Percentiles rank a stretch among this genome's conserved stretches.
Conservation (phyloP, 2,329 filamentous ascomycete genomes). For the Neoascochyta sp. region DNA sequence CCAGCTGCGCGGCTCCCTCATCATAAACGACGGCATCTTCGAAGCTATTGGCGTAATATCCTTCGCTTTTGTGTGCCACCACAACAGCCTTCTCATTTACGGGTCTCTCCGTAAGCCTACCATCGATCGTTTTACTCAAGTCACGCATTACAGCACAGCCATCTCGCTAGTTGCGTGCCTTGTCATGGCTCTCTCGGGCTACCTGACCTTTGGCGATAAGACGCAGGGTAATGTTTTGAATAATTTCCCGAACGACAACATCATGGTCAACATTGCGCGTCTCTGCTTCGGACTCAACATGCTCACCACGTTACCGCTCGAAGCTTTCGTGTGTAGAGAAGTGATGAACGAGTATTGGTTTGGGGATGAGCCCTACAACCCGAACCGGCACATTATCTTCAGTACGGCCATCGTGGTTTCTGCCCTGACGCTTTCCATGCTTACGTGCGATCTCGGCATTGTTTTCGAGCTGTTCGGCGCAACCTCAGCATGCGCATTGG, state of each 20-base stretch:
- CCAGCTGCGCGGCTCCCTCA: constrained; percentile 62
- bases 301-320: constrained; percentile 92
- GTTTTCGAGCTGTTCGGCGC: constrained; percentile 96
- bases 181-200: constrained; percentile 80
- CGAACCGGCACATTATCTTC: constrained; percentile 80
- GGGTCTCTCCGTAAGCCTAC: constrained; percentile 91
- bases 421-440: constrained; percentile 71
- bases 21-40: constrained; percentile 87
- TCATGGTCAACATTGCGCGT: constrained; percentile 90
- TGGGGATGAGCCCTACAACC: constrained; percentile 69
- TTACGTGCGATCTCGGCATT: constrained; percentile 89
- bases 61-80: constrained; percentile 78
- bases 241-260: constrained; percentile 88
- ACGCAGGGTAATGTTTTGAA: constrained; percentile 96
- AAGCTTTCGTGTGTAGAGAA: constrained; percentile 96
- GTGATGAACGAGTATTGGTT: constrained; percentile 89
- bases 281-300: constrained; percentile 98
- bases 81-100: constrained; percentile 97
- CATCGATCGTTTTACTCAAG: constrained; percentile 86
- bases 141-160: constrained; percentile 89
- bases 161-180: constrained; percentile 92
- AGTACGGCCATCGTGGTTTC: constrained; percentile 75
- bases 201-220: constrained; percentile 86
- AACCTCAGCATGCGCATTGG: constrained; percentile 88
- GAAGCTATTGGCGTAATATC: constrained; percentile 98